Conservation (phyloP, 306 rosid species). For the Amphicarpaea edgeworthii region DNA sequence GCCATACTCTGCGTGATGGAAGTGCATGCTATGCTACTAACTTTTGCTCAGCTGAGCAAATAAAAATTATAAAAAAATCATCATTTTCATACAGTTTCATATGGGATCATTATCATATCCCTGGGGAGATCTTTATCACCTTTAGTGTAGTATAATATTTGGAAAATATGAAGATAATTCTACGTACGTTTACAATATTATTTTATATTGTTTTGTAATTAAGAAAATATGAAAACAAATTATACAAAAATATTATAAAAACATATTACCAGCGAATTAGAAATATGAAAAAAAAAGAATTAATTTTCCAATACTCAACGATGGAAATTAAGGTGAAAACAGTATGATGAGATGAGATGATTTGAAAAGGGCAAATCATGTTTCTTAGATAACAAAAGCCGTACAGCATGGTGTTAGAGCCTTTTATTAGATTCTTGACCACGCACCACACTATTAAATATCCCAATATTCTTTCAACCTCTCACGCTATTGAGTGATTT, state of each 20-base stretch:
- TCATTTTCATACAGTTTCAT: background rate
- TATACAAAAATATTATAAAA: too few relatives aligned
- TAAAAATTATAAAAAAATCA: background rate
- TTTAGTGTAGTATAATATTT: too few relatives aligned
- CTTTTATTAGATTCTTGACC: conserved; percentile 6
- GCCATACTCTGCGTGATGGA: conserved; percentile 27
- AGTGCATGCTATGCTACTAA: background rate
- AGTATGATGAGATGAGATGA: background rate
- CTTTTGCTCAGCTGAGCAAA: background rate
- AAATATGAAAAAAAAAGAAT: background rate
- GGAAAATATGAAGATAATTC: too few relatives aligned
- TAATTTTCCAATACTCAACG: background rate
- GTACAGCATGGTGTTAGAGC: background rate
- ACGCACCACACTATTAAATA: background rate
- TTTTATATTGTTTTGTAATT: too few relatives aligned
- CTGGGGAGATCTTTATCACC: background rate
- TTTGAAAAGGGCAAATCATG: conserved; percentile 48
- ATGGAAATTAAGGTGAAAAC: background rate
- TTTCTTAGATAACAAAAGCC: conserved; percentile 17
- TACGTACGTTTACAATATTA: too few relatives aligned
- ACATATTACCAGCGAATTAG: background rate
- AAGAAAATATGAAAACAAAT: too few relatives aligned
- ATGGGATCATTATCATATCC: background rate
- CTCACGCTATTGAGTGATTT: background rate
- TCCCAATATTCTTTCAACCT: background rate